These are phyloP conservation scores for Glomus cerebriforme DNA, from an alignment of 192 early-diverging fungal genomes.

Conservation along the genomic window DNA sequence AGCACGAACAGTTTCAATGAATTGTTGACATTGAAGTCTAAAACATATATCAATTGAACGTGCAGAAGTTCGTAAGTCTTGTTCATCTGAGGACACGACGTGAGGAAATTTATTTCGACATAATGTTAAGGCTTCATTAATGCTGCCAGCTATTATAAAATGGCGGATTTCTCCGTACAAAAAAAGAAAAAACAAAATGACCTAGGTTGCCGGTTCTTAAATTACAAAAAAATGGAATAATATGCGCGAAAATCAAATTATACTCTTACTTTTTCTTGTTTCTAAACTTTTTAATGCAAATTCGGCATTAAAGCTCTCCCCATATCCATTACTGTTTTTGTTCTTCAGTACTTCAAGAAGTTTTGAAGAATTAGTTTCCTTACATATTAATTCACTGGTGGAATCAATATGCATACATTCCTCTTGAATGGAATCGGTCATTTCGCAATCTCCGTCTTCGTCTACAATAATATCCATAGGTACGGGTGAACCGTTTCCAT, in stretches of 20 bases:
- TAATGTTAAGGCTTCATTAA: slow-evolving; percentile 39
- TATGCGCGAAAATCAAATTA: slow-evolving; percentile 26
- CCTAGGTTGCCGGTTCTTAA: neutral
- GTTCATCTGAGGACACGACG: slow-evolving; percentile 39
- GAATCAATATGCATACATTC: slow-evolving; percentile 36
- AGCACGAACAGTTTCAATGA: slow-evolving; percentile 59
- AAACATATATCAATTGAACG: slow-evolving; percentile 56
- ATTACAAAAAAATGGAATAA: neutral
- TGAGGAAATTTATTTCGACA: slow-evolving; percentile 43
- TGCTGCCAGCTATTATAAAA: slow-evolving; percentile 47
- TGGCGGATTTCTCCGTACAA: slow-evolving; percentile 46
- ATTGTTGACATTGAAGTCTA: slow-evolving; percentile 64
- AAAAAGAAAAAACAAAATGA: slow-evolving; percentile 1
- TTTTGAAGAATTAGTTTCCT: neutral
- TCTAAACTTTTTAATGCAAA: slow-evolving; percentile 36
- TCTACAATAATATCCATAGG: slow-evolving; percentile 2
- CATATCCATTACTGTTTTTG: neutral
- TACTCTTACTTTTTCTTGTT: slow-evolving; percentile 40
- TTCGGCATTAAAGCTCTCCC: slow-evolving; percentile 2
- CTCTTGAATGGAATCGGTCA: slow-evolving; percentile 29
- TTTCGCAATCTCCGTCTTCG: slow-evolving; percentile 22
- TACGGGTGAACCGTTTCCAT: neutral
- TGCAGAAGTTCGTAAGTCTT: slow-evolving; percentile 39
- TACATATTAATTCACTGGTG: neutral
- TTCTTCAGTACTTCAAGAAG: slow-evolving; percentile 14